Evolutionary conservation across 805 yeast genomes (phyloP).

Genomic region (Kodamaea kaohsiungensis): DNA sequence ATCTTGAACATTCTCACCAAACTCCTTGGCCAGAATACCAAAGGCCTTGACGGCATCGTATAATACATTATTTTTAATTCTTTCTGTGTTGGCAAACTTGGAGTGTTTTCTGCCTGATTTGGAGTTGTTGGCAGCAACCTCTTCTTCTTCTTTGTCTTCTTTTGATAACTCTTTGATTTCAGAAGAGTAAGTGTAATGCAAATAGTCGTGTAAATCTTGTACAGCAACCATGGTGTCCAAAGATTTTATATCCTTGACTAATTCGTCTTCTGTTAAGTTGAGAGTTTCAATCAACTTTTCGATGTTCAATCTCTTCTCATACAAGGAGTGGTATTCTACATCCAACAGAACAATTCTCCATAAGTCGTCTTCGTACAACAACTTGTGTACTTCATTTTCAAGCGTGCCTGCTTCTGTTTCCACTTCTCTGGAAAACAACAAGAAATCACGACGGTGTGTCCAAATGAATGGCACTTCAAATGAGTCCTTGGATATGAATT

Average conservation of each 20-base stretch:
- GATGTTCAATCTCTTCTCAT: constrained; percentile 69
- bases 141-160: constrained; percentile 17
- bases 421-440: constrained; percentile 56
- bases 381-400: constrained; percentile 45
- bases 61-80: constrained; percentile 63
- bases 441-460: constrained; percentile 91
- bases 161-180: constrained; percentile 51
- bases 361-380: constrained; percentile 77
- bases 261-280: constrained; percentile 52
- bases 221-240: constrained; percentile 72
- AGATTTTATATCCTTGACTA: constrained; percentile 52
- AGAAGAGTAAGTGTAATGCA: constrained; percentile 70
- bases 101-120: constrained; percentile 50
- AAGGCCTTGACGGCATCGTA: constrained; percentile 66
- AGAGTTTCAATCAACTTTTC: constrained; percentile 56
- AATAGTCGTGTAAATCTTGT: constrained; percentile 84
- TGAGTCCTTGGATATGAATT: constrained; percentile 71
- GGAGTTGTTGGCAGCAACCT: constrained; percentile 8
- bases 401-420: constrained; percentile 37
- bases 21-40: constrained; percentile 77
- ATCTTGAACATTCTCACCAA: constrained; percentile 76
- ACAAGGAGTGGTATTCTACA: constrained; percentile 81
- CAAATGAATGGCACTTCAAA: constrained; percentile 94
- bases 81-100: constrained; percentile 62
- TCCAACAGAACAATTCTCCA: constrained; percentile 91